phyloP scores from a whole-genome alignment of 225 moss, liverwort and hornwort genomes.

The Ulota crispa region DNA sequence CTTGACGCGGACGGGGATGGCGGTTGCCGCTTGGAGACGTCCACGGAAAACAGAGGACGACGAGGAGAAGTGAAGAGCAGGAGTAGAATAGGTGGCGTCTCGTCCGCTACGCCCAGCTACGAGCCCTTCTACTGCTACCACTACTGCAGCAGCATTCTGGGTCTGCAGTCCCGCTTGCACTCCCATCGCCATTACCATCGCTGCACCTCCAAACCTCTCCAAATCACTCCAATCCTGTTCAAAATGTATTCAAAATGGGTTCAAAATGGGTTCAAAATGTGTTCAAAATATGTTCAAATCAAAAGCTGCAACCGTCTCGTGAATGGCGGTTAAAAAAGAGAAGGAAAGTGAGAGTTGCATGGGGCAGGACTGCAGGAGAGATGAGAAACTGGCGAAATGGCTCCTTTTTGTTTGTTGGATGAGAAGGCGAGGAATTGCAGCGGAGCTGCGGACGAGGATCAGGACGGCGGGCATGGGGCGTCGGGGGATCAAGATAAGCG shows the following conservation, averaged over 20 bases:
- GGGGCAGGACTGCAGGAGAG: not conserved
- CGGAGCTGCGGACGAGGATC: not conserved
- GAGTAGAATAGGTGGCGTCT: not conserved
- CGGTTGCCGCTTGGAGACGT: constrained; percentile 17
- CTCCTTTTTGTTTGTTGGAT: not conserved
- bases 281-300: not conserved
- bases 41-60: constrained; percentile 33
- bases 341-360: not conserved
- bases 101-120: not conserved
- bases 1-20: not conserved
- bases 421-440: not conserved
- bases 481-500: not conserved
- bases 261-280: not conserved
- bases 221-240: not conserved
- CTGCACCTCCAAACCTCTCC: not conserved
- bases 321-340: not conserved
- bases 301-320: not conserved
- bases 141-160: not conserved
- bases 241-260: not conserved
- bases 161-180: constrained; percentile 32
- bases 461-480: not conserved
- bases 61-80: constrained; percentile 12
- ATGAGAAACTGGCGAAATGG: not conserved
- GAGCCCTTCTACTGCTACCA: not conserved
- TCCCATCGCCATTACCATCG: constrained; percentile 41